These are phyloP conservation scores for Ricinus communis DNA, from an alignment of 345 rosid genomes.

Conservation along the genomic window DNA sequence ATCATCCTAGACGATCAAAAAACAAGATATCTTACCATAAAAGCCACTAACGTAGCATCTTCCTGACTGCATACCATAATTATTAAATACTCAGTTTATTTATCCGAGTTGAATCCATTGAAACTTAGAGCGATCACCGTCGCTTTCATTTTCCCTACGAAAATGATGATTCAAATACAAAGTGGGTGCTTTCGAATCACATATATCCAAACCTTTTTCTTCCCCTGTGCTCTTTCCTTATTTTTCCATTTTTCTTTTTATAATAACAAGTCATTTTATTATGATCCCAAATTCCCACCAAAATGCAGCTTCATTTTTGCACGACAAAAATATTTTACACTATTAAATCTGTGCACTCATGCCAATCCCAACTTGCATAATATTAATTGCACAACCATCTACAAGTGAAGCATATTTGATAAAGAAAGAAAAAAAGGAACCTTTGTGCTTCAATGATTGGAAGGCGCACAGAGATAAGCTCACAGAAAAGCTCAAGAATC, in stretches of 20 bases:
- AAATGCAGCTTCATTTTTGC: not conserved
- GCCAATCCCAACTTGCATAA: not conserved
- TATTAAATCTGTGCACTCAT: not conserved
- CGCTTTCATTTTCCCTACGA: not conserved
- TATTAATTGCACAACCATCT: not conserved
- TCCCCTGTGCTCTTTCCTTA: not conserved
- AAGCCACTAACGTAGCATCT: not conserved
- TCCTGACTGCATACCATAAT: not conserved
- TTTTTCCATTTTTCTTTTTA: not conserved
- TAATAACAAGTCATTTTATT: not conserved
- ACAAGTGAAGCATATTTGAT: not conserved
- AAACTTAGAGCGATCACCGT: not conserved
- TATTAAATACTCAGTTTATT: not conserved
- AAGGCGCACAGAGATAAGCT: constrained; percentile 87
- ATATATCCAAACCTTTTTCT: not conserved
- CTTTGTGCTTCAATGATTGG: constrained; percentile 91
- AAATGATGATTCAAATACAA: not conserved
- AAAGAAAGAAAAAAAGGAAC: constrained; percentile 28
- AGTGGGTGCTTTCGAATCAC: not conserved
- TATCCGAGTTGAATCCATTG: not conserved
- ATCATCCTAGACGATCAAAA: not conserved
- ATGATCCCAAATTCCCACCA: not conserved
- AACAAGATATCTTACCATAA: not conserved
- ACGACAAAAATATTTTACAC: not conserved
- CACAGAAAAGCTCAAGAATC: constrained; percentile 82